Conservation (phyloP, 306 rosid genomes). For the Quercus alba region DNA sequence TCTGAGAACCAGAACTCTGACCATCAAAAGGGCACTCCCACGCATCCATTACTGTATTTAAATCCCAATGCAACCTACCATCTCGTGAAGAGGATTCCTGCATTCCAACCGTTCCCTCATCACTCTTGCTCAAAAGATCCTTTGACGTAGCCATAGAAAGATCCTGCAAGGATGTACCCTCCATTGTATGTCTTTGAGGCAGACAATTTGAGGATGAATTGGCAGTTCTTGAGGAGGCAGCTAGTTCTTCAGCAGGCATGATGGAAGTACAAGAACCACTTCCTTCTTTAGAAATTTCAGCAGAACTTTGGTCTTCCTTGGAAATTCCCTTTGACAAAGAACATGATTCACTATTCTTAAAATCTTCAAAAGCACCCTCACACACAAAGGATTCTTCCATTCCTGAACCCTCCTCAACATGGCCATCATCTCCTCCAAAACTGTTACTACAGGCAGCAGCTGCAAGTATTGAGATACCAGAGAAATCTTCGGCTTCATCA, state of each 20-base stretch:
- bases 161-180: neutral
- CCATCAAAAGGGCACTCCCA: neutral
- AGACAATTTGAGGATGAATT: neutral
- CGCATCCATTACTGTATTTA: constrained; percentile 1
- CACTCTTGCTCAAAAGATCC: neutral
- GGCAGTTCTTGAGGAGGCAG: neutral
- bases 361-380: neutral
- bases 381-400: neutral
- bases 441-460: constrained; percentile 1
- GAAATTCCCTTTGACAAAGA: neutral
- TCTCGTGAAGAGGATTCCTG: constrained; percentile 1
- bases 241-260: neutral
- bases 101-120: neutral
- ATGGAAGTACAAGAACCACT: neutral
- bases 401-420: neutral
- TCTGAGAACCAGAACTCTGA: neutral
- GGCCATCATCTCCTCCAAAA: neutral
- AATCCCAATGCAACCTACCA: neutral
- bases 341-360: neutral
- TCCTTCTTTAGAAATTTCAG: neutral
- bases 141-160: neutral
- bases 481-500: neutral
- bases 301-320: neutral
- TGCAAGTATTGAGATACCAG: constrained; percentile 1
- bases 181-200: neutral